Conservation (phyloP, 768 basidiomycete genomes). For the Boletus subparvulus region DNA sequence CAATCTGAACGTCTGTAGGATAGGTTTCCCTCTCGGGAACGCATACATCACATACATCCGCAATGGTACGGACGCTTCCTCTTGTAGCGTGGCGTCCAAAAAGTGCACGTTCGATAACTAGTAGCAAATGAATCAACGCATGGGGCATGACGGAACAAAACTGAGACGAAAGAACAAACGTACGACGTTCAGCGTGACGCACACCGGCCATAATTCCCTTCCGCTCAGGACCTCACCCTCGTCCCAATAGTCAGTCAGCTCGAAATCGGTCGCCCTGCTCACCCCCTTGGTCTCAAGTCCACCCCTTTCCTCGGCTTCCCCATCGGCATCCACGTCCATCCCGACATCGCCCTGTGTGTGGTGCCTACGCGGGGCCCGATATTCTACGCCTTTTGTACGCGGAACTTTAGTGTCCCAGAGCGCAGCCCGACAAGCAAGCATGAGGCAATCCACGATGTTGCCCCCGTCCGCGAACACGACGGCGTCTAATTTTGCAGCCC, state of each 20-base stretch:
- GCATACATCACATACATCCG: slow-evolving; percentile 65
- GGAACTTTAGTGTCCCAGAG: slow-evolving; percentile 83
- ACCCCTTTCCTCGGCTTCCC: slow-evolving; percentile 35
- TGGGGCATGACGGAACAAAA: background rate
- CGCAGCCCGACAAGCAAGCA: slow-evolving; percentile 76
- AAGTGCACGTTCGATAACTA: slow-evolving; percentile 63
- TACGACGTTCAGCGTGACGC: slow-evolving; percentile 77
- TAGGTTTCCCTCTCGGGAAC: slow-evolving; percentile 43
- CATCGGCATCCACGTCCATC: slow-evolving; percentile 56
- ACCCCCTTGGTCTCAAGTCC: slow-evolving; percentile 56
- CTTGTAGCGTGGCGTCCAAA: slow-evolving; percentile 69
- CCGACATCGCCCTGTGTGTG: slow-evolving; percentile 29
- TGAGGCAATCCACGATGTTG: slow-evolving; percentile 73
- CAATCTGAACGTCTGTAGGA: slow-evolving; percentile 62
- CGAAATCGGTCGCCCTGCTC: slow-evolving; percentile 69
- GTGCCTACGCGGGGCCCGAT: slow-evolving; percentile 45
- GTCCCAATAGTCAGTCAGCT: slow-evolving; percentile 86
- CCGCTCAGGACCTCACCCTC: slow-evolving; percentile 69
- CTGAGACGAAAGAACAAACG: slow-evolving; percentile 24
- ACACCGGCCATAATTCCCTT: slow-evolving; percentile 70
- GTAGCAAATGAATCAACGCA: background rate
- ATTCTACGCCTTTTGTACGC: slow-evolving; percentile 67
- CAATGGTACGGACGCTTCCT: slow-evolving; percentile 66
- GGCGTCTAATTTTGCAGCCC: slow-evolving; percentile 76
- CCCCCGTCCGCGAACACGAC: slow-evolving; percentile 73